Evolutionary conservation across 1,139 yeast species (phyloP), one percentile per base, ranked within the genome.

Genomic region (Candida labiduridarum): DNA sequence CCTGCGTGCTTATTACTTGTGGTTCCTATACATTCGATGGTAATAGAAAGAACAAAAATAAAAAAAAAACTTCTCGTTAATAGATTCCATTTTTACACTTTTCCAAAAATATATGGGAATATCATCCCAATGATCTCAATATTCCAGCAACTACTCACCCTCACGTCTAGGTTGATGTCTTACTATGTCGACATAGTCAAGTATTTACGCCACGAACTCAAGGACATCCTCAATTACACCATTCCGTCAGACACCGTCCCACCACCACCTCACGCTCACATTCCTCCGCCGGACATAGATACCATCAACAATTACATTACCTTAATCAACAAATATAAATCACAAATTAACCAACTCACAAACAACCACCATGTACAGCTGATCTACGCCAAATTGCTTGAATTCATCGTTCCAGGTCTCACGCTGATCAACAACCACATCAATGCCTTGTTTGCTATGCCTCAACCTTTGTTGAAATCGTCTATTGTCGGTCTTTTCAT

Each of bases 41-140:
- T 9, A 25, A 25, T 6, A 25, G 10, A 6, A 25, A 25, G 29
- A 25, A 25, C 18, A 34, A 14, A 34, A 36, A 36, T 14, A 36
- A 36, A 18, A 36, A 38, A 36, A 36, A 36, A 36, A 36, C 11
- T 38, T 38, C 41, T 38, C 41, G 41, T 38, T 38, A 38, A 38
- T 38, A 38, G 41, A 22, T 38, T 38, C 41, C 41, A 9, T 19
- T 38, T 38, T 38, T 38, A 38, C 15, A 38, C 30, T 38, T 22
- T 12, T 22, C 15, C 30, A 38, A 22, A 38, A n/a, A 19, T 38
- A 11, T 7, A 38, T 38, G 8, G 41, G 31, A 38, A 38, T 38
- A 38, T 38, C 41, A n/a, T 25, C 31, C 31, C 29, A 38, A 38
- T 38, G 41, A 38, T 38, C 16, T 19, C 41, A 12, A 22, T 38